phyloP scores from a whole-genome alignment of 306 rosid genomes.

The Glycyrrhiza uralensis region DNA sequence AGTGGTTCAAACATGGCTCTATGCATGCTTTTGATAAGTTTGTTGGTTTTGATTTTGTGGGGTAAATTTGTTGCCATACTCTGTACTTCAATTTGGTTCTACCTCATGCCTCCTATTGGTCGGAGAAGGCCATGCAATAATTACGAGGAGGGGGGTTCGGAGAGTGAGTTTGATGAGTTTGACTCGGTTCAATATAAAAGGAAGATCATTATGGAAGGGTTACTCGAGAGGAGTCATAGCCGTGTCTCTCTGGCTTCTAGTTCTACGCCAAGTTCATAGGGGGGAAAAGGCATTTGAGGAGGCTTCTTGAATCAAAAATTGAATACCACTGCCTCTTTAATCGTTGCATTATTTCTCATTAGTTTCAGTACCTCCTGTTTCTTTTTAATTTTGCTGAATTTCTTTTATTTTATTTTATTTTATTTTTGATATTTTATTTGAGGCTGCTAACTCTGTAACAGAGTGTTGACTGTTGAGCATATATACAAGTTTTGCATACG shows the following conservation, averaged over 20 bases:
- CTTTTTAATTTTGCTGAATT: no score
- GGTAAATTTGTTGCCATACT: conserved; percentile 28
- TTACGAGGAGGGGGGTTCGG: no score
- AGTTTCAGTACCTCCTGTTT: no score
- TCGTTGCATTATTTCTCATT: no score
- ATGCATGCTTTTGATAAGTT: not conserved
- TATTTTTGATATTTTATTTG: not conserved
- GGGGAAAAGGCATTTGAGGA: not conserved
- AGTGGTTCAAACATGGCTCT: not conserved
- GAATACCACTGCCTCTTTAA: no score
- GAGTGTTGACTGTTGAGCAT: not conserved
- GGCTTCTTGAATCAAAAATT: no score
- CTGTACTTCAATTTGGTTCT: conserved; percentile 20
- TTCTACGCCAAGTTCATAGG: not conserved
- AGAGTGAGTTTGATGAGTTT: not conserved
- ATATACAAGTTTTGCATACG: not conserved
- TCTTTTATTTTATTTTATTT: not conserved
- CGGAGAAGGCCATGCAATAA: not conserved
- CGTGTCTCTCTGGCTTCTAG: not conserved
- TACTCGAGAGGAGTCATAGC: not conserved
- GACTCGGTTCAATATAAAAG: conserved; percentile 1
- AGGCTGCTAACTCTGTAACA: not conserved
- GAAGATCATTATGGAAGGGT: conserved; percentile 18
- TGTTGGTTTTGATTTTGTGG: conserved; percentile 36
- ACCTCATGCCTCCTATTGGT: not conserved